Evolutionary conservation across 805 yeast species (phyloP).

Genomic region (Saccharomyces eubayanus): DNA sequence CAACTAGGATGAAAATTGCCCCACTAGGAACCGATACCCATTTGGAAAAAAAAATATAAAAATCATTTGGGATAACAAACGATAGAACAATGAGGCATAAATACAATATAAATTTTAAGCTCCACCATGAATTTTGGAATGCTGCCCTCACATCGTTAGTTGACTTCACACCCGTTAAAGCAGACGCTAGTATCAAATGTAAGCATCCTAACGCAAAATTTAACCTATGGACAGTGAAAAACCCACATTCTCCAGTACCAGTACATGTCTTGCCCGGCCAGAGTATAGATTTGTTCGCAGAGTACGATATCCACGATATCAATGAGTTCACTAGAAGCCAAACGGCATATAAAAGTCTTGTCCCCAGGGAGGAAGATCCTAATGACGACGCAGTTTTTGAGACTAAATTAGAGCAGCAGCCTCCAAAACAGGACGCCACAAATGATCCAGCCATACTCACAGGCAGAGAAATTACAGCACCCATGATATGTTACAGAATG

Average conservation of each 20-base stretch:
- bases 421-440: conserved; percentile 71
- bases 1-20: conserved; percentile 78
- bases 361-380: conserved; percentile 67
- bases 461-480: conserved; percentile 66
- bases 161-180: conserved; percentile 67
- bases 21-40: conserved; percentile 79
- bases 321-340: conserved; percentile 70
- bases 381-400: conserved; percentile 43
- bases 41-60: conserved; percentile 86
- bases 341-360: conserved; percentile 80
- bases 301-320: conserved; percentile 78
- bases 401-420: conserved; percentile 66
- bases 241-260: conserved; percentile 81
- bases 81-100: conserved; percentile 46
- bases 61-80: conserved; percentile 77
- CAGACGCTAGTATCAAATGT: conserved; percentile 61
- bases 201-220: conserved; percentile 79
- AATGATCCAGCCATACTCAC: conserved; percentile 51
- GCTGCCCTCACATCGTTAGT: conserved; percentile 70
- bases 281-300: conserved; percentile 68
- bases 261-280: conserved; percentile 73
- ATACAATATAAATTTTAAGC: conserved; percentile 59
- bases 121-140: conserved; percentile 92
- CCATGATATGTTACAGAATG: conserved; percentile 35
- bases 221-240: conserved; percentile 87